A percentile compares a stretch with the other conserved stretches of the same genome.
Conservation (phyloP, 805 yeast genomes). For the Metschnikowia chrysomelidarum region DNA sequence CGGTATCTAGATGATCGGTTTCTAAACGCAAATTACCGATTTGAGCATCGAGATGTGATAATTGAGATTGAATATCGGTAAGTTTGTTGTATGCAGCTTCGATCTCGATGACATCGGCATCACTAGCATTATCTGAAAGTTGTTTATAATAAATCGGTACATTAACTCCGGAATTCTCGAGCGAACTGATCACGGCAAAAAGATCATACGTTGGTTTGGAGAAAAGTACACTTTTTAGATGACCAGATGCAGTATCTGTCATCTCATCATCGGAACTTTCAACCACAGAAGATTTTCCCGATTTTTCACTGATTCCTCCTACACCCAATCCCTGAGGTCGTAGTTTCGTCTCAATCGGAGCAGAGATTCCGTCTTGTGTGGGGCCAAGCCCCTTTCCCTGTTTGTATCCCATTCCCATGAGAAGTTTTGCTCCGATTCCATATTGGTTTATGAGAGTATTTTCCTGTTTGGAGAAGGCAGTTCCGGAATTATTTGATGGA, state of each 20-base stretch:
- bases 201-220: constrained; percentile 23
- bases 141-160: constrained; percentile 38
- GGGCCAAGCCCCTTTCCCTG: constrained; percentile 85
- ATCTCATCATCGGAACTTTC: constrained; percentile 4
- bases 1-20: constrained; percentile 2
- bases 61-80: constrained; percentile 15
- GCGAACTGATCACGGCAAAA: constrained; percentile 33
- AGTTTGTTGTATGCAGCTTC: constrained; percentile 17
- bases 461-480: not conserved
- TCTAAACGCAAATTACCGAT: constrained; percentile 4
- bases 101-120: constrained; percentile 10
- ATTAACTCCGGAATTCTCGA: constrained; percentile 32
- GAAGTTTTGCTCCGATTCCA: constrained; percentile 81
- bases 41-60: constrained; percentile 15
- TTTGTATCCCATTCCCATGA: constrained; percentile 83
- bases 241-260: constrained; percentile 17
- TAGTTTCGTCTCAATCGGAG: constrained; percentile 72
- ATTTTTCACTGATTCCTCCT: constrained; percentile 55
- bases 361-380: constrained; percentile 65
- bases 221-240: constrained; percentile 5
- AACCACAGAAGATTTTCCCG: constrained; percentile 14
- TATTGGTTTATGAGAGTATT: constrained; percentile 35
- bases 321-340: constrained; percentile 72
- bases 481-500: not conserved
- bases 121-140: constrained; percentile 25